phyloP scores from a whole-genome alignment of 225 moss, liverwort and hornwort genomes.

The Pseudoscleropodium purum region DNA sequence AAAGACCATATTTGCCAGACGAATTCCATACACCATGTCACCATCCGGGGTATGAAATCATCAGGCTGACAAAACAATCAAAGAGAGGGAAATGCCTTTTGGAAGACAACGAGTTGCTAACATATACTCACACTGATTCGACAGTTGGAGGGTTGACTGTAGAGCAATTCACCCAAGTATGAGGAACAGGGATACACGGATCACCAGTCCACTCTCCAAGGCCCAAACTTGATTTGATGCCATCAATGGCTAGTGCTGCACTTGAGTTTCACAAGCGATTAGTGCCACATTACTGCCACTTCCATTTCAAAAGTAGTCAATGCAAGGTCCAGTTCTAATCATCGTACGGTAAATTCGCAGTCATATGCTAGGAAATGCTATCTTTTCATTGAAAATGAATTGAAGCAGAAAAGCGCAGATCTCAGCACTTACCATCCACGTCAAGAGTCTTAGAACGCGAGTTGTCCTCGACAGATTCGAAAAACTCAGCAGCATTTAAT shows the following conservation, averaged over 20 bases:
- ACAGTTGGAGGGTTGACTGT: not conserved
- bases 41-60: not conserved
- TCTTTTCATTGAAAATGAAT: not conserved
- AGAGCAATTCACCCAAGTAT: conserved; percentile 10
- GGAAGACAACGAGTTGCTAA: not conserved
- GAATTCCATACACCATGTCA: too few species aligned
- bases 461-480: not conserved
- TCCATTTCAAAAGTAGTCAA: not conserved
- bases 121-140: not conserved
- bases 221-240: not conserved
- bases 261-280: not conserved
- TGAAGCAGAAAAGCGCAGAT: not conserved
- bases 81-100: too few species aligned
- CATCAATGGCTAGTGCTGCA: conserved; percentile 3
- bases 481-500: not conserved
- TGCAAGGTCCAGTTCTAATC: too few species aligned
- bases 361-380: too few species aligned
- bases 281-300: too few species aligned
- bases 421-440: not conserved
- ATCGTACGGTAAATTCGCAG: too few species aligned
- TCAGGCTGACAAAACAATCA: not conserved
- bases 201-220: conserved; percentile 2
- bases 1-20: not conserved
- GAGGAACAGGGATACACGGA: conserved; percentile 11
- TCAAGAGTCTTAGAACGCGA: not conserved